Conservation (phyloP, 495 filamentous ascomycete species). For the Tuber umbilicatum region DNA sequence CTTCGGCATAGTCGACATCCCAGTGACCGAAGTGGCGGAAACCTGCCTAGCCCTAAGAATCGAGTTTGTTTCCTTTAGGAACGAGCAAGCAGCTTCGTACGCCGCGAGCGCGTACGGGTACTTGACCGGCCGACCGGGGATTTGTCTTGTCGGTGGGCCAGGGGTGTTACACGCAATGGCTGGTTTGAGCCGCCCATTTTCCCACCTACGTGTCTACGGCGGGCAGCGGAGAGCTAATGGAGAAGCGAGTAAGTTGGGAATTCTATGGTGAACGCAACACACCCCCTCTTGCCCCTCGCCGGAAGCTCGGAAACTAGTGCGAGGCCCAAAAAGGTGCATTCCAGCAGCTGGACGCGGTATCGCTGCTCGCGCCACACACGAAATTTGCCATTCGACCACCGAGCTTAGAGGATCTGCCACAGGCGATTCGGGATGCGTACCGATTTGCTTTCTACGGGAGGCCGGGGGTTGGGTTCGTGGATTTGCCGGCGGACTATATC, state of each 20-base stretch:
- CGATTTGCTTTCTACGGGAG: slow-evolving; percentile 53
- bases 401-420: slow-evolving; percentile 49
- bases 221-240: slow-evolving; percentile 13
- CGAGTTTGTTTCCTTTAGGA: slow-evolving; percentile 59
- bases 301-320: slow-evolving; percentile 53
- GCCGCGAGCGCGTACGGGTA: slow-evolving; percentile 61
- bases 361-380: slow-evolving; percentile 54
- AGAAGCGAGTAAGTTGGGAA: slow-evolving; percentile 49
- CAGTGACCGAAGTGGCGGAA: slow-evolving; percentile 59
- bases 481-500: slow-evolving; percentile 59
- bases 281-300: slow-evolving; percentile 55
- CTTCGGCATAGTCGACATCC: slow-evolving; percentile 61
- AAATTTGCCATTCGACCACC: slow-evolving; percentile 53
- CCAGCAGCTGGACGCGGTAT: slow-evolving; percentile 57
- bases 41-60: slow-evolving; percentile 58
- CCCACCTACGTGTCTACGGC: background rate
- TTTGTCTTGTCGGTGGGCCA: slow-evolving; percentile 60
- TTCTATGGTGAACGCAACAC: slow-evolving; percentile 51
- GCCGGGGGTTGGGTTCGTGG: slow-evolving; percentile 55
- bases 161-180: slow-evolving; percentile 59
- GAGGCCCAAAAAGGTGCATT: slow-evolving; percentile 53
- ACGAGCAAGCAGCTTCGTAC: slow-evolving; percentile 61
- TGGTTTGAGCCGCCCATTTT: slow-evolving; percentile 45
- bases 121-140: slow-evolving; percentile 56
- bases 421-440: slow-evolving; percentile 52